Evolutionary conservation across 208 protist genomes (phyloP), one percentile per base, ranked within the genome.

Genomic region (Strigomonas galati): DNA sequence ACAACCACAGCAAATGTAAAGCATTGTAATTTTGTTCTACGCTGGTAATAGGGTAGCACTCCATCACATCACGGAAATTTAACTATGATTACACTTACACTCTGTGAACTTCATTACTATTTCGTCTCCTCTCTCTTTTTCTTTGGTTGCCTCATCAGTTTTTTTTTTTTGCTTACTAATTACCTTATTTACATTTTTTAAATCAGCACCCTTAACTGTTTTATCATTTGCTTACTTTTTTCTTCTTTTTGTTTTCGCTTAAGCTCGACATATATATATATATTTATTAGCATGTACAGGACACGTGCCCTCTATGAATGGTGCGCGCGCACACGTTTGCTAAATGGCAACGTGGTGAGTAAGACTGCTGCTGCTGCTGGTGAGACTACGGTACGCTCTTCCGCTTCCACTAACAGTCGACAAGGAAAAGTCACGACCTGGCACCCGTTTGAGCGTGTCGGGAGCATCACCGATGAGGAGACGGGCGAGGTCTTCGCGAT

Each of bases 371-470:
- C 27, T 52, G 26, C 31, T 19, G 27, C 31, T 32, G 14, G 14
- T n/a, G n/a, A n/a, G n/a, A n/a, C n/a, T n/a, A n/a, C n/a, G 26
- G 21, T 37, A 21, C 26, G 9, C 52, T 5, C 23, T 59, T 9
- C 37, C 26, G 21, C 30, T 46, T 17, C 57, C 65, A 24, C 55
- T 58, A 14, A 30, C 43, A 64, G 44, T 61, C 69, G 30, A 28
- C 54, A 12, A 81, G 89, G 60, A 4, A 85, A 56, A 21, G 79
- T 95, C 37, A 65, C 71, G 5, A 58, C 79, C 54, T 96, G 91
- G 87, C 79, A 96, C 65, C 73, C 83, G 0, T 91, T 94, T 52
- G 87, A 91, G 66, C 87, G 87, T 21, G 77, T 60, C 30, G 91
- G 91, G 28, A 66, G 72, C 48, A 90, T 96, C 62, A 54, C 56